These are phyloP conservation scores for Collybia mongolica DNA, from an alignment of 768 basidiomycete species.

Conservation along the genomic window DNA sequence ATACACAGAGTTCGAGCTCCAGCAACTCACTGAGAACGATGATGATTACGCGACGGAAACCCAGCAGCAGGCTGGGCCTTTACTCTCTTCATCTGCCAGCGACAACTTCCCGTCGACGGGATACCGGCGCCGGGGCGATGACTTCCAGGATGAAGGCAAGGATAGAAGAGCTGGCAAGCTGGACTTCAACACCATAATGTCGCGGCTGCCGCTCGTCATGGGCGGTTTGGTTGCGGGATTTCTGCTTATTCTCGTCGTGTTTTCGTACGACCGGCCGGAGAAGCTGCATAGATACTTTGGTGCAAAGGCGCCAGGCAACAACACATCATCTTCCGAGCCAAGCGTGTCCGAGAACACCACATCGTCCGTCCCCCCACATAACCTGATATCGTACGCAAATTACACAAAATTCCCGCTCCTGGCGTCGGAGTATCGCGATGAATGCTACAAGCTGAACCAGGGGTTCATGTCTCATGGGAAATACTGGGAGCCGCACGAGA, in stretches of 20 bases:
- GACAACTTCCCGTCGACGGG: slow-evolving; percentile 36
- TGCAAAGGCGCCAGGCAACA: slow-evolving; percentile 16
- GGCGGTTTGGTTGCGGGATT: slow-evolving; percentile 44
- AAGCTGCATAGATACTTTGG: slow-evolving; percentile 45
- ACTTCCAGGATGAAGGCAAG: slow-evolving; percentile 20
- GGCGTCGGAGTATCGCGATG: slow-evolving; percentile 50
- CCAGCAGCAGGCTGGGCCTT: slow-evolving; percentile 35
- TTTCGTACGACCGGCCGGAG: slow-evolving; percentile 52
- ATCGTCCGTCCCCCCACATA: slow-evolving; percentile 5
- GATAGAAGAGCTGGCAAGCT: slow-evolving; percentile 14
- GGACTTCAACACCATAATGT: slow-evolving; percentile 20
- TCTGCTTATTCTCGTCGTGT: slow-evolving; percentile 44
- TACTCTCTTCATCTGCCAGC: slow-evolving; percentile 46
- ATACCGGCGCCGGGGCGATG: slow-evolving; percentile 40
- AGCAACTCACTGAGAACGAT: slow-evolving; percentile 30
- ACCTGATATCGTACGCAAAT: slow-evolving; percentile 49
- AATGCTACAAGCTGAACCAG: slow-evolving; percentile 51
- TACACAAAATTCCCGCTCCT: slow-evolving; percentile 59
- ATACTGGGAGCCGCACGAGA: slow-evolving; percentile 47
- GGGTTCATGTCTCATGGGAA: slow-evolving; percentile 46
- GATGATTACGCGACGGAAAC: slow-evolving; percentile 38
- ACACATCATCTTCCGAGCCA: slow-evolving; percentile 11
- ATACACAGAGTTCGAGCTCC: slow-evolving; percentile 46
- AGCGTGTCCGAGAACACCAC: slow-evolving; percentile 10
- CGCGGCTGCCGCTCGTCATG: slow-evolving; percentile 40